These are phyloP conservation scores for Blastocladiella britannica DNA, from an alignment of 192 early-diverging fungal genomes.

Conservation along the genomic window DNA sequence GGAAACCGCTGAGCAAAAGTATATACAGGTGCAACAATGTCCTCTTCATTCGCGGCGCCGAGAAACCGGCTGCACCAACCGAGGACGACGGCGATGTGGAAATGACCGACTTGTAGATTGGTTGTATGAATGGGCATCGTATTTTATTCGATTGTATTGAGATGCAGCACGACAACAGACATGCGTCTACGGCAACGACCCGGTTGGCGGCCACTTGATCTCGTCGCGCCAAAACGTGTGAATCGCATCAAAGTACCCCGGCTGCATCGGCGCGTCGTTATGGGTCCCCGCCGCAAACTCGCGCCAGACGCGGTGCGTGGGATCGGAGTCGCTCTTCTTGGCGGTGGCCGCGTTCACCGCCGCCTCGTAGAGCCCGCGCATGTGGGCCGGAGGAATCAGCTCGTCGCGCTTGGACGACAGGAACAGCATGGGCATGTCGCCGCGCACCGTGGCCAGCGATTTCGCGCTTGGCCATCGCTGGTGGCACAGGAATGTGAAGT, in stretches of 20 bases:
- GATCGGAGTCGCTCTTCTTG: conserved; percentile 8
- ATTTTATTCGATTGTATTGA: too few species aligned
- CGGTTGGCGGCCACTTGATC: too few species aligned
- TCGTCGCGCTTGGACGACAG: conserved; percentile 66
- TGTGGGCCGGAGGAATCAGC: conserved; percentile 70
- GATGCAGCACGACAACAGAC: too few species aligned
- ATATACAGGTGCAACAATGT: conserved; percentile 65
- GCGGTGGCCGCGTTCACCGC: conserved; percentile 2
- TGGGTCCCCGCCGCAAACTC: conserved; percentile 68
- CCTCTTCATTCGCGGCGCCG: conserved; percentile 51
- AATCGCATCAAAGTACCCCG: conserved; percentile 64
- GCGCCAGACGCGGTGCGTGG: conserved; percentile 18
- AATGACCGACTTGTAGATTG: neutral
- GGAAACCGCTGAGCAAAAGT: neutral
- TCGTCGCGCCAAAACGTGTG: conserved; percentile 18
- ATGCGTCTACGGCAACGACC: too few species aligned
- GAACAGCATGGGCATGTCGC: conserved; percentile 52
- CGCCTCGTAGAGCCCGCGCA: conserved; percentile 49
- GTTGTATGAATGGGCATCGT: too few species aligned
- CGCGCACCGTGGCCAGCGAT: conserved; percentile 36
- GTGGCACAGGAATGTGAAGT: conserved; percentile 58
- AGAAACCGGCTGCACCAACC: conserved; percentile 12
- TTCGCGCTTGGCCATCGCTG: conserved; percentile 74
- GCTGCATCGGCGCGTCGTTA: conserved; percentile 75
- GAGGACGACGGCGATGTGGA: neutral